These are phyloP conservation scores for Phaeoacremonium minimum DNA, from an alignment of 2,329 filamentous ascomycete genomes.

Conservation along the genomic window DNA sequence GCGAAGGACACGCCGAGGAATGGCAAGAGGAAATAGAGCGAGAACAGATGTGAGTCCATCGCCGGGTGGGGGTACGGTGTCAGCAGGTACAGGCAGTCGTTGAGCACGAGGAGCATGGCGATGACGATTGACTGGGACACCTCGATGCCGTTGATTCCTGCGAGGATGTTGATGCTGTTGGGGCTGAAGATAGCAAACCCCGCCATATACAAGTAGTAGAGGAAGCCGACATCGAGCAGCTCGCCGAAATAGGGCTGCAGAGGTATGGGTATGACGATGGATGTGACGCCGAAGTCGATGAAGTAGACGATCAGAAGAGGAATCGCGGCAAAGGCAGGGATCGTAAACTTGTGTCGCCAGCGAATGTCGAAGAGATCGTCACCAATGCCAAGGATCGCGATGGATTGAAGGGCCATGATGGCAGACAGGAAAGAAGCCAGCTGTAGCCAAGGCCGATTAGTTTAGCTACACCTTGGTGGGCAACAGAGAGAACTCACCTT, in stretches of 20 bases:
- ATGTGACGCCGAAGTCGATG: conserved; percentile 96
- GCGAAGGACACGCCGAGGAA: conserved; percentile 91
- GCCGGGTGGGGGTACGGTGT: conserved; percentile 86
- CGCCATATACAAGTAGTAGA: conserved; percentile 98
- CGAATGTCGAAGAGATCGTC: conserved; percentile 98
- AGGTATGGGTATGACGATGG: conserved; percentile 84
- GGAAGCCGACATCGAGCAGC: conserved; percentile 73
- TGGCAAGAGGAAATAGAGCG: conserved; percentile 87
- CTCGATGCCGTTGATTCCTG: conserved; percentile 97
- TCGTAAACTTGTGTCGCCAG: conserved; percentile 98
- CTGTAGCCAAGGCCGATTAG: conserved; percentile 36
- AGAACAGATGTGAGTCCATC: conserved; percentile 93
- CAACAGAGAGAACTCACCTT: conserved; percentile 55
- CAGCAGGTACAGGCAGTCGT: conserved; percentile 84
- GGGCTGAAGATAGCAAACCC: conserved; percentile 95
- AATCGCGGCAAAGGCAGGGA: conserved; percentile 88
- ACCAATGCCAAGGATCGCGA: conserved; percentile 85
- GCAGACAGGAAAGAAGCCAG: conserved; percentile 93
- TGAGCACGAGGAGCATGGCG: conserved; percentile 75
- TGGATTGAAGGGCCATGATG: conserved; percentile 85
- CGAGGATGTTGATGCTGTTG: conserved; percentile 99
- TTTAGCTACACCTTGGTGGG: background rate
- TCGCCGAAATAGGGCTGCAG: conserved; percentile 81
- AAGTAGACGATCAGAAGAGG: conserved; percentile 96
- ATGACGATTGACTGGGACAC: conserved; percentile 92